Percentiles rank a stretch among this genome's conserved stretches.
Evolutionary conservation across 23 red algal genomes (phyloP).

Genomic region (Chondrus crispus): DNA sequence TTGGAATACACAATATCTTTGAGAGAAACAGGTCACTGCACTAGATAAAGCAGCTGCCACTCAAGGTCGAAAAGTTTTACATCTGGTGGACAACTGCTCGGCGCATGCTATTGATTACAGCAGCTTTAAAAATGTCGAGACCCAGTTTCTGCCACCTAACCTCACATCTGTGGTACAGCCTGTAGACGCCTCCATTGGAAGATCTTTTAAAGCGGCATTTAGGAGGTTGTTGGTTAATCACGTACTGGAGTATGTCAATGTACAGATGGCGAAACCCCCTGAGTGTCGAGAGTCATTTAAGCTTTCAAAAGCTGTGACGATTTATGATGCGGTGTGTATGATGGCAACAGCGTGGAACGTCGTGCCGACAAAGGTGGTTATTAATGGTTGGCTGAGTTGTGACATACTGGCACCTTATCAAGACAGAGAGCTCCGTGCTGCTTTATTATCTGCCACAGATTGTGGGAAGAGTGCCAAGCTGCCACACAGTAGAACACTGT

Average conservation of each 20-base stretch:
- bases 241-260: background rate
- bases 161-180: background rate
- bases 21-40: background rate
- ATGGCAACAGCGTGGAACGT: slow-evolving; percentile 7
- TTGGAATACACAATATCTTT: slow-evolving; percentile 3
- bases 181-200: slow-evolving; percentile 3
- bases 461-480: too few species aligned
- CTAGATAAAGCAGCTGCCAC: background rate
- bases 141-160: background rate
- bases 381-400: slow-evolving; percentile 5
- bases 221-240: background rate
- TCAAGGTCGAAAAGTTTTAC: background rate
- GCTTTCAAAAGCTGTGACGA: background rate
- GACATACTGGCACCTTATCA: slow-evolving; percentile 10
- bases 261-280: background rate
- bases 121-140: background rate
- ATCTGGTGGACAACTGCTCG: slow-evolving; percentile 4
- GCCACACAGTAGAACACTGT: too few species aligned
- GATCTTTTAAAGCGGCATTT: background rate
- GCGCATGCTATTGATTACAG: background rate
- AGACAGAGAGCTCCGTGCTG: background rate
- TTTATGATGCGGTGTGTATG: too few species aligned
- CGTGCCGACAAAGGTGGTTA: background rate
- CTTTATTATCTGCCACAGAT: too few species aligned
- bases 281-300: background rate